phyloP scores from a whole-genome alignment of 2,329 filamentous ascomycete species.

The Davidsoniella virescens region DNA sequence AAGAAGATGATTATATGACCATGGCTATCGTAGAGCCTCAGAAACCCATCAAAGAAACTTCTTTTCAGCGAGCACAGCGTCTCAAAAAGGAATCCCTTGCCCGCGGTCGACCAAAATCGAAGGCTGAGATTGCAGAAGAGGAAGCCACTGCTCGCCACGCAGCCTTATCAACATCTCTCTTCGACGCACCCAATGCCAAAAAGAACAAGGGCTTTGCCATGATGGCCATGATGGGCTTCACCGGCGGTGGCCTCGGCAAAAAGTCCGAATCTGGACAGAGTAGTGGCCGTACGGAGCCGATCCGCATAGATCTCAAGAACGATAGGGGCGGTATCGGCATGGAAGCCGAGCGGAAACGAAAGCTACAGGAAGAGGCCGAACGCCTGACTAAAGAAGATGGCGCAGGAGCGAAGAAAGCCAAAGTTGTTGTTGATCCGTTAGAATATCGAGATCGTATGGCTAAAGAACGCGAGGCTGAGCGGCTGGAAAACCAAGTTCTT shows the following conservation, averaged over 20 bases:
- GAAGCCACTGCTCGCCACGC: conserved; percentile 57
- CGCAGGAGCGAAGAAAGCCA: conserved; percentile 29
- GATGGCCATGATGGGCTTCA: conserved; percentile 95
- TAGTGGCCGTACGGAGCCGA: conserved; percentile 39
- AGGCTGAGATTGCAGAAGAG: conserved; percentile 63
- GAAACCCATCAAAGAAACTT: conserved; percentile 33
- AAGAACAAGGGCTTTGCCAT: conserved; percentile 81
- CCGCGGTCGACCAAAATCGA: conserved; percentile 56
- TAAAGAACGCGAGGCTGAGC: conserved; percentile 50
- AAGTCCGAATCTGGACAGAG: conserved; percentile 26
- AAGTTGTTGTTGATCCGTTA: conserved; percentile 34
- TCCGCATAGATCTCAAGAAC: conserved; percentile 61
- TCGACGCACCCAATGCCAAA: conserved; percentile 38
- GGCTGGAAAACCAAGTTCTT: conserved; percentile 51
- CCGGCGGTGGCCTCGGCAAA: conserved; percentile 55
- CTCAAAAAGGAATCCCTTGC: conserved; percentile 49
- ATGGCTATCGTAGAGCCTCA: conserved; percentile 65
- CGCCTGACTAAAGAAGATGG: conserved; percentile 34
- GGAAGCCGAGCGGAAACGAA: conserved; percentile 70
- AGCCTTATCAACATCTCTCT: conserved; percentile 57
- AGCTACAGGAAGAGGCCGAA: conserved; percentile 33
- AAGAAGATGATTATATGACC: conserved; percentile 92
- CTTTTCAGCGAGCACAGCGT: conserved; percentile 36
- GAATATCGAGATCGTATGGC: conserved; percentile 61
- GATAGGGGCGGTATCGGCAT: conserved; percentile 70